Base-by-base conservation (phyloP, 129 eudicot species). In the Solidago caesia region DNA sequence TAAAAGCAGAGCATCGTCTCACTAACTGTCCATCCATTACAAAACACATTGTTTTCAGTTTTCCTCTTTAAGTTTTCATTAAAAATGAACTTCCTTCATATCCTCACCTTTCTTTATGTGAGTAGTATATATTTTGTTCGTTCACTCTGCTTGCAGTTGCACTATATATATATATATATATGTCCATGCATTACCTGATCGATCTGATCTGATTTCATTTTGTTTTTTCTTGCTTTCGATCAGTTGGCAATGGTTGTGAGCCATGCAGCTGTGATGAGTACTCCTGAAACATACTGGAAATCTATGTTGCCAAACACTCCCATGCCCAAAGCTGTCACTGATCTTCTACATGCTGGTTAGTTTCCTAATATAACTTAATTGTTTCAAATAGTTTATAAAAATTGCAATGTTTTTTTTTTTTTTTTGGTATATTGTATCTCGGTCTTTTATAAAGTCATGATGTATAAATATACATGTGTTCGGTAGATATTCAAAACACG, bases 241-340 rank as follows among this genome's bases (percentile, higher is more conserved):
- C 78, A 84, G 85, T 70, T 84, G 55, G 83, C 78, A 14, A 12
- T 82, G 70, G 71, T 79, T 58, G 81, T 72, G 74, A 75, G 82
- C 76, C 79, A 82, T 82, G 89, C 86, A 61, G 80, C 77, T 57
- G 64, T 75, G 66, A 44, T n/a, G n/a, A n/a, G n/a, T n/a, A n/a
- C 82, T 60, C 64, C 86, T 16, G 90, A 88, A 70, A 79, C 80
- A 44, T 89, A 89, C 67, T 89, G 96, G 89, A 89, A 84, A 44
- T 59, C 87, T 41, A 71, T 68, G 75, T 78, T 86, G 71, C 84
- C 89, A 21, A 80, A 82, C 80, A 52, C 89, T 64, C 86, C 81
- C 47, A 88, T 91, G 83, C 97, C 97, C 64, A 84, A 83, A 79
- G 81, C 89, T 63, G 48, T 91, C 73, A 83, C 61, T 29, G 85